These are phyloP conservation scores for Xylaria sp. DNA, from an alignment of 2,329 filamentous ascomycete genomes.

Conservation along the genomic window DNA sequence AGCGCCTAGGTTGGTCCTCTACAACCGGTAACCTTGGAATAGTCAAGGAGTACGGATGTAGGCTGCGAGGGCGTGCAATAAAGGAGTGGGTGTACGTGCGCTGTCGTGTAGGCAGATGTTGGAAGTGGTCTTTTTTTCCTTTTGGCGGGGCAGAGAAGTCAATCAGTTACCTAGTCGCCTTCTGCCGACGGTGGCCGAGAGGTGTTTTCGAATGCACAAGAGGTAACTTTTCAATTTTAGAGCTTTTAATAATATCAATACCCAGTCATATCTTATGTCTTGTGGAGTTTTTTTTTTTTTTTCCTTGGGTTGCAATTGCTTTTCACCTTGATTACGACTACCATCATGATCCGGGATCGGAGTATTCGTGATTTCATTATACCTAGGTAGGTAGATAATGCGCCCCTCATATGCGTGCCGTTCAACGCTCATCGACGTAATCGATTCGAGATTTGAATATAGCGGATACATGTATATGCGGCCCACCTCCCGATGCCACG, in stretches of 20 bases:
- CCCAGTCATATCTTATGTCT: neutral
- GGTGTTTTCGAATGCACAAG: neutral
- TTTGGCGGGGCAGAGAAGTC: constrained; percentile 23
- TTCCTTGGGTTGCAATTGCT: neutral
- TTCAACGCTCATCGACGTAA: too few species aligned
- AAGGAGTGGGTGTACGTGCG: constrained; percentile 1
- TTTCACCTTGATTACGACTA: constrained; percentile 6
- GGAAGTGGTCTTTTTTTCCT: constrained; percentile 1
- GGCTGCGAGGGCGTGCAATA: neutral
- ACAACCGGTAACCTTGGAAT: neutral
- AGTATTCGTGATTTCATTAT: constrained; percentile 28
- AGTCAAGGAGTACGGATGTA: neutral
- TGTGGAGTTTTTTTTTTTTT: neutral
- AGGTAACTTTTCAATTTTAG: neutral
- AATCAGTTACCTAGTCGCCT: neutral
- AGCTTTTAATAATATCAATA: neutral
- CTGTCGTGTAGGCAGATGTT: constrained; percentile 13
- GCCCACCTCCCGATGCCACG: neutral
- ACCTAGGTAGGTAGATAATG: neutral
- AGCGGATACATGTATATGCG: neutral
- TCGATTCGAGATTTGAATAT: neutral
- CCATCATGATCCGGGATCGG: constrained; percentile 27
- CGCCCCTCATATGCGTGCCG: neutral
- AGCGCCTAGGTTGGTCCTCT: neutral
- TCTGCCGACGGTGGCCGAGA: constrained; percentile 1